phyloP scores from a whole-genome alignment of 129 eudicot species.

The Centrapalus pauciflorus region DNA sequence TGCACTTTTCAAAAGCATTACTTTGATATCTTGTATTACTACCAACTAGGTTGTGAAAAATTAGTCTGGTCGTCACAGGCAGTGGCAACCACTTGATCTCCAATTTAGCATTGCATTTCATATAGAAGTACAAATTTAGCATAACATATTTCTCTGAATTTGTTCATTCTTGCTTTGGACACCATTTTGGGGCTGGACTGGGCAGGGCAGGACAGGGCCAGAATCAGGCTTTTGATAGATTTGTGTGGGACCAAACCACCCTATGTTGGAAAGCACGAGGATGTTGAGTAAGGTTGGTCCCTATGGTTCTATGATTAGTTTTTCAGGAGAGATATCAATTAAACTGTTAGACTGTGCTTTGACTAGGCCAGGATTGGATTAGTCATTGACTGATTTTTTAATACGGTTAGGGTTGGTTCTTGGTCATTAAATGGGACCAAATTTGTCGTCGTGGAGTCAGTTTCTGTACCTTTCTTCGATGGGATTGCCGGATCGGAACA shows the following conservation, averaged over 20 bases:
- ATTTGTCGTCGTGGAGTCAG: background rate
- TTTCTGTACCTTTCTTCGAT: too few relatives aligned
- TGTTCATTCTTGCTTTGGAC: background rate
- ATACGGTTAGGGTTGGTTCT: background rate
- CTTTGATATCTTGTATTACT: slow-evolving; percentile 16
- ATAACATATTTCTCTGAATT: background rate
- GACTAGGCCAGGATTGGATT: background rate
- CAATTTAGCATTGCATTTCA: slow-evolving; percentile 6
- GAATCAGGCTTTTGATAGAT: background rate
- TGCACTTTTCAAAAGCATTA: slow-evolving; percentile 2
- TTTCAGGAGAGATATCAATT: background rate
- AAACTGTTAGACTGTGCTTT: background rate
- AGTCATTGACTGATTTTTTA: background rate
- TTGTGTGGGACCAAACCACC: background rate
- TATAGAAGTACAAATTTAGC: background rate
- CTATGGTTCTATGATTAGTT: background rate
- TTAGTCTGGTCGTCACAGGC: background rate
- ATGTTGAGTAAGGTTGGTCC: background rate
- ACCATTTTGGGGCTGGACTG: background rate
- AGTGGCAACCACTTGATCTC: slow-evolving; percentile 15
- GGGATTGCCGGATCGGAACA: too few relatives aligned
- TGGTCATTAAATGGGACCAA: background rate
- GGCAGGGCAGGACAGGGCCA: too few relatives aligned
- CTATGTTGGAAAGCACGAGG: background rate
- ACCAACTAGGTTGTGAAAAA: slow-evolving; percentile 10